Base-by-base conservation (phyloP, 2,329 filamentous ascomycete genomes). In the Apiospora marii region DNA sequence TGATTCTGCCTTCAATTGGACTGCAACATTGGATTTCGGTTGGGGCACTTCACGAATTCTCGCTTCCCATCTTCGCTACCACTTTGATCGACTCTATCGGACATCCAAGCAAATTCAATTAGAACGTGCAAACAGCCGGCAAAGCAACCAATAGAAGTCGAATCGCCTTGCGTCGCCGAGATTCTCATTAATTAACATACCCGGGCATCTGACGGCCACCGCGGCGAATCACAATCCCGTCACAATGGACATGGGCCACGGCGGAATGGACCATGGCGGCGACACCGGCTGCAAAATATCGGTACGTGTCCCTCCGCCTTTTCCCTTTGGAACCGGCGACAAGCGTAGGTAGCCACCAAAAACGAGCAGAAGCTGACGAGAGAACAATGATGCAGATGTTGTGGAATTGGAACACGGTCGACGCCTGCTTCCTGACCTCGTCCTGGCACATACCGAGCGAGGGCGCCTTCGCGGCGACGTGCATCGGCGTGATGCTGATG, bases 331-430 rank as follows among this genome's bases (percentile, higher is more conserved):
- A 30, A 34, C 27, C 30, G 51, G 34, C 22, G 7, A 19, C 51
- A 30, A n/a, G 24, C 12, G 49, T 14, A 53, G 24, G n/a, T n/a
- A n/a, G n/a, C n/a, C n/a, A n/a, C n/a, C n/a, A n/a, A n/a, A n/a
- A n/a, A n/a, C n/a, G n/a, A n/a, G n/a, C 12, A 58, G 51, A 19
- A 34, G 67, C 34, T 68, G 22, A 46, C 67, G 37, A 46, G 41
- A 69, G 68, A 69, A 71, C 71, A 44, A 30, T 10, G n/a, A n/a
- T 16, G n/a, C 72, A 85, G 84, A 85, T 85, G 84, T 75, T 85
- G 24, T 85, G 83, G 82, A 85, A 85, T 75, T 85, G 83, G 82
- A 80, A 84, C 74, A 84, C 82, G 0, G 79, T 83, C 72, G 83
- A 83, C 71, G 78, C 83, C 44, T 85, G 84, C 77, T 85, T 85